Conservation (phyloP, 2,329 filamentous ascomycete species). For the Pestalotiopsis sp. region DNA sequence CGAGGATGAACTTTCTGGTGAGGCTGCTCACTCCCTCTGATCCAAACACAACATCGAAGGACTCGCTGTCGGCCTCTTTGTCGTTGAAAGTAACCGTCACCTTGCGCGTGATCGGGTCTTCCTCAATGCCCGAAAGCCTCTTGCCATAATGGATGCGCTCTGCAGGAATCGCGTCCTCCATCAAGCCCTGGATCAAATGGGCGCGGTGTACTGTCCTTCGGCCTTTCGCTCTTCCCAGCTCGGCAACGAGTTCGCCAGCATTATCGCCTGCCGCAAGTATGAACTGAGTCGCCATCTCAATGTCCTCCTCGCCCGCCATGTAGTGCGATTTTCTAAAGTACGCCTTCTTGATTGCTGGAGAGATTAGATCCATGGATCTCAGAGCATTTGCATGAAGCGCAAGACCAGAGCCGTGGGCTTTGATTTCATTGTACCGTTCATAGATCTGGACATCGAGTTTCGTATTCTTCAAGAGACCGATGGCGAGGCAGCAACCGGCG, state of each 20-base stretch:
- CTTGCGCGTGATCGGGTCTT: neutral
- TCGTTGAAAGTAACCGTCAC: slow-evolving; percentile 8
- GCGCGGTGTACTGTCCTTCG: slow-evolving; percentile 18
- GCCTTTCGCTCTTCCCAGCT: slow-evolving; percentile 17
- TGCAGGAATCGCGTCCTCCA: slow-evolving; percentile 13
- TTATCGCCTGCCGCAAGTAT: slow-evolving; percentile 14
- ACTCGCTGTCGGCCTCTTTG: neutral
- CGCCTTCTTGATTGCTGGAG: slow-evolving; percentile 14
- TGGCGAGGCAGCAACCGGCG: slow-evolving; percentile 16
- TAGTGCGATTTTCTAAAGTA: slow-evolving; percentile 20
- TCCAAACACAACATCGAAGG: slow-evolving; percentile 13
- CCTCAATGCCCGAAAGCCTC: neutral
- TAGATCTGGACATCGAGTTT: slow-evolving; percentile 16
- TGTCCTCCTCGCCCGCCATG: slow-evolving; percentile 18
- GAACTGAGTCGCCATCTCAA: slow-evolving; percentile 20
- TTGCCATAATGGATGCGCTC: slow-evolving; percentile 10
- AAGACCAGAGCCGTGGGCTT: slow-evolving; percentile 17
- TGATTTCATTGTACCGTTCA: slow-evolving; percentile 12
- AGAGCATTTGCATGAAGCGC: slow-evolving; percentile 20
- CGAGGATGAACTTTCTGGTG: slow-evolving; percentile 8
- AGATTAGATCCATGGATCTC: slow-evolving; percentile 17
- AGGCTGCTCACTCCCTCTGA: slow-evolving; percentile 14
- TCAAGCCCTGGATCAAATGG: slow-evolving; percentile 17
- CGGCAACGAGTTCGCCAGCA: slow-evolving; percentile 16
- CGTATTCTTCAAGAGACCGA: slow-evolving; percentile 17